These are phyloP conservation scores for Crithidia bombi DNA, from an alignment of 208 protist species.

Conservation along the genomic window DNA sequence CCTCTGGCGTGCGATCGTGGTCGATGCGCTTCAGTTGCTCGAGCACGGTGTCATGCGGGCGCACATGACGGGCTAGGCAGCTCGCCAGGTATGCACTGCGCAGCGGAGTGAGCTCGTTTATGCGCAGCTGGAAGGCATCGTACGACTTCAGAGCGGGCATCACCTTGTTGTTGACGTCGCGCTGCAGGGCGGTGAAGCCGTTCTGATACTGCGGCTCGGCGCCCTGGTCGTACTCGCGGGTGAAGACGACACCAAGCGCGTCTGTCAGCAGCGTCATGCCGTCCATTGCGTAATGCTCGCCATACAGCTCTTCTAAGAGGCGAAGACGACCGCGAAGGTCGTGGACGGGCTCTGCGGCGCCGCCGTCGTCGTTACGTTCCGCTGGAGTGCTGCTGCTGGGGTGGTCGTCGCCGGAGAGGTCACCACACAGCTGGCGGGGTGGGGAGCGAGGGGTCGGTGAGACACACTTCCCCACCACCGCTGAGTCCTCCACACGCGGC, in stretches of 20 bases:
- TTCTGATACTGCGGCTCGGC: conserved; percentile 3
- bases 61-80: conserved; percentile 46
- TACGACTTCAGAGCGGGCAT: conserved; percentile 39
- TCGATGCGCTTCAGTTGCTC: conserved; percentile 34
- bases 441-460: conserved; percentile 8
- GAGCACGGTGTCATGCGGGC: conserved; percentile 55
- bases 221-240: conserved; percentile 56
- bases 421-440: not conserved
- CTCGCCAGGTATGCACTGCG: conserved; percentile 64
- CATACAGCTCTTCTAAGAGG: conserved; percentile 52
- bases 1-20: conserved; percentile 17
- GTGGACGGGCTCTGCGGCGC: not conserved
- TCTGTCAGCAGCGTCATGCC: conserved; percentile 60
- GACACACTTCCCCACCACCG: not conserved
- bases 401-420: not conserved
- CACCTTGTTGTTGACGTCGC: conserved; percentile 36
- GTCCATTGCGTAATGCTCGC: conserved; percentile 43
- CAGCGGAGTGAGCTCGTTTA: conserved; percentile 42
- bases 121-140: conserved; percentile 36
- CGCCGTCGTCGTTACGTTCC: not conserved
- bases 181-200: conserved; percentile 44
- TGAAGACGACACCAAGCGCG: conserved; percentile 59
- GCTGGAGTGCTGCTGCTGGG: not conserved
- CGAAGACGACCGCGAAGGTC: conserved; percentile 19
- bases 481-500: not conserved